Evolutionary conservation across 257 asterid species (phyloP).

Genomic region (Voacanga thouarsii): DNA sequence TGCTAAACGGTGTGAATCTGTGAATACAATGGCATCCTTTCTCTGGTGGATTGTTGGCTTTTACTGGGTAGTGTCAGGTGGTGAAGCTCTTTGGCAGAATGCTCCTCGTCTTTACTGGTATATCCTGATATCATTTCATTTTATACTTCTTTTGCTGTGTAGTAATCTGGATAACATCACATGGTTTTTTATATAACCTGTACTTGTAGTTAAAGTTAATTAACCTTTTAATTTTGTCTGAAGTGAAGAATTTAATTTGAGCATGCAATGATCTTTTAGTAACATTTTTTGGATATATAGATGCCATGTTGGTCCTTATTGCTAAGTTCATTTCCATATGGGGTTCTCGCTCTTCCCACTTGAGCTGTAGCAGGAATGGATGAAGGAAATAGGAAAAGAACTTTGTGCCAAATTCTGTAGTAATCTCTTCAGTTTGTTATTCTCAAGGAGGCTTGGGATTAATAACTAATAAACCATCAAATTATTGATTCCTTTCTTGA

Average conservation of each 20-base stretch:
- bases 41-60: slow-evolving; percentile 95
- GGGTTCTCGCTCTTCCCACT: not conserved
- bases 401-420: not conserved
- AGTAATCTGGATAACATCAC: not conserved
- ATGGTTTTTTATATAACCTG: not conserved
- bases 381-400: not conserved
- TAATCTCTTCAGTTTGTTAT: not conserved
- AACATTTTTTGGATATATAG: not conserved
- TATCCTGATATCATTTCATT: slow-evolving; percentile 18
- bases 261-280: no score
- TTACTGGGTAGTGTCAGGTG: slow-evolving; percentile 94
- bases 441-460: not conserved
- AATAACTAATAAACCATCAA: not conserved
- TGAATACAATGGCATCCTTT: slow-evolving; percentile 85
- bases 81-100: slow-evolving; percentile 53
- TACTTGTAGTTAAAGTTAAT: not conserved
- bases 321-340: no score
- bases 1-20: slow-evolving; percentile 77
- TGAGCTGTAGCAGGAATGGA: not conserved
- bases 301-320: not conserved
- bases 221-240: not conserved
- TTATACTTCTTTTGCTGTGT: slow-evolving; percentile 8
- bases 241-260: not conserved
- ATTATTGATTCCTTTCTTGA: not conserved
- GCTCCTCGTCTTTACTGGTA: slow-evolving; percentile 95